Evolutionary conservation across 2,329 filamentous ascomycete genomes (phyloP).

Genomic region (Chalaropsis thielavioides): DNA sequence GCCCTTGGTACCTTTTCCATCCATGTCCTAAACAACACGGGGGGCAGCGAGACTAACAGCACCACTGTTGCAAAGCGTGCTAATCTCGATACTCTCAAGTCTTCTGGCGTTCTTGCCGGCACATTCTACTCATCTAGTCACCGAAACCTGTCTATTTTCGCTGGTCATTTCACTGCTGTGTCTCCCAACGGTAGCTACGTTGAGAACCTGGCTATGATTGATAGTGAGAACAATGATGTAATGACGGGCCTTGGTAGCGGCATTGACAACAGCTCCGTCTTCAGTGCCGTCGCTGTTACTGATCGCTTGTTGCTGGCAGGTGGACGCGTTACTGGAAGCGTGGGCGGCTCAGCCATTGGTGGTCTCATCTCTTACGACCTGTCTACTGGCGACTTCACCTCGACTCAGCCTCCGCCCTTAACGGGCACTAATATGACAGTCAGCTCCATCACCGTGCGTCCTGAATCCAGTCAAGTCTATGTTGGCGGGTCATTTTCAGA

Average conservation of each 20-base stretch:
- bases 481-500: conserved; percentile 74
- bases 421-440: conserved; percentile 57
- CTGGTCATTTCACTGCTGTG: conserved; percentile 67
- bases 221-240: conserved; percentile 51
- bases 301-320: conserved; percentile 64
- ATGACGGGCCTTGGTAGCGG: conserved; percentile 55
- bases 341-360: conserved; percentile 47
- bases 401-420: conserved; percentile 60
- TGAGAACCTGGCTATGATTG: conserved; percentile 69
- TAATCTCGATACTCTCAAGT: background rate
- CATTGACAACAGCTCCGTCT: conserved; percentile 57
- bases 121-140: conserved; percentile 56
- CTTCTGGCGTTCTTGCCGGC: conserved; percentile 59
- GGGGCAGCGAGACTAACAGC: conserved; percentile 26
- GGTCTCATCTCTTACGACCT: conserved; percentile 76
- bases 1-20: conserved; percentile 44
- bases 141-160: conserved; percentile 74
- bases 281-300: conserved; percentile 55
- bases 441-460: conserved; percentile 59
- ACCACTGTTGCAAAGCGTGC: conserved; percentile 26
- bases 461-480: conserved; percentile 59
- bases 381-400: conserved; percentile 40
- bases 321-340: conserved; percentile 58
- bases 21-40: conserved; percentile 32
- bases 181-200: conserved; percentile 54